These are phyloP conservation scores for Lablab purpureus DNA, from an alignment of 306 rosid genomes.

Conservation along the genomic window DNA sequence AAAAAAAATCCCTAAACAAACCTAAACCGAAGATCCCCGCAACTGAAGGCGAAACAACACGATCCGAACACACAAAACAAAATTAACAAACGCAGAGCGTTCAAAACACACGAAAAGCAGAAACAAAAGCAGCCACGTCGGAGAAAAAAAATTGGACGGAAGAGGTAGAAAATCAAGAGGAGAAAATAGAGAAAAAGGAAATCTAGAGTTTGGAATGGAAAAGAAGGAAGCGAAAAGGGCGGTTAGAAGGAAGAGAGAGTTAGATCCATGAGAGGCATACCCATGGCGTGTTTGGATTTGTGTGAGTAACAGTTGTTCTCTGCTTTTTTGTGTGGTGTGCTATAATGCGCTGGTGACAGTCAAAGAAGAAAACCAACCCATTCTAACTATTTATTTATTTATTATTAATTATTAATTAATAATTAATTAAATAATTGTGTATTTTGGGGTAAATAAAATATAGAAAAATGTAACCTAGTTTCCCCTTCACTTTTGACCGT, in stretches of 20 bases:
- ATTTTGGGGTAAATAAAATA: slow-evolving; percentile 7
- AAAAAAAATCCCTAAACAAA: background rate
- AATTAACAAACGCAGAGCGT: slow-evolving; percentile 19
- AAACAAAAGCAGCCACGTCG: background rate
- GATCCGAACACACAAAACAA: slow-evolving; percentile 49
- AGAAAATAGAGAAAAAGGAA: slow-evolving; percentile 21
- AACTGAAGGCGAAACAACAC: slow-evolving; percentile 40
- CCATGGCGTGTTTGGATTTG: slow-evolving; percentile 51
- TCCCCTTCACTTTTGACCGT: slow-evolving; percentile 59
- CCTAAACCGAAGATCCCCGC: slow-evolving; percentile 43
- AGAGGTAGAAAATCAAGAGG: background rate
- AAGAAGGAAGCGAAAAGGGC: slow-evolving; percentile 39
- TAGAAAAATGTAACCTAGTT: slow-evolving; percentile 37
- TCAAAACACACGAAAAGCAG: background rate
- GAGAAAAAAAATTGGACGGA: background rate
- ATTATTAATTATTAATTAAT: no score
- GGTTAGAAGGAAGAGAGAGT: slow-evolving; percentile 39
- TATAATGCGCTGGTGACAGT: slow-evolving; percentile 87
- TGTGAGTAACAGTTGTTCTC: slow-evolving; percentile 52
- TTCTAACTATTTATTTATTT: slow-evolving; percentile 18
- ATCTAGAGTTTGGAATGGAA: slow-evolving; percentile 41
- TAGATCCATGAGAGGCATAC: slow-evolving; percentile 54
- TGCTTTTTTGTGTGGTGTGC: slow-evolving; percentile 67
- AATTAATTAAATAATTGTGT: background rate
- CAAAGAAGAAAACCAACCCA: slow-evolving; percentile 60